Evolutionary conservation across 352 stramenopile genomes (phyloP).

Genomic region (Thraustochytrium striatum): DNA sequence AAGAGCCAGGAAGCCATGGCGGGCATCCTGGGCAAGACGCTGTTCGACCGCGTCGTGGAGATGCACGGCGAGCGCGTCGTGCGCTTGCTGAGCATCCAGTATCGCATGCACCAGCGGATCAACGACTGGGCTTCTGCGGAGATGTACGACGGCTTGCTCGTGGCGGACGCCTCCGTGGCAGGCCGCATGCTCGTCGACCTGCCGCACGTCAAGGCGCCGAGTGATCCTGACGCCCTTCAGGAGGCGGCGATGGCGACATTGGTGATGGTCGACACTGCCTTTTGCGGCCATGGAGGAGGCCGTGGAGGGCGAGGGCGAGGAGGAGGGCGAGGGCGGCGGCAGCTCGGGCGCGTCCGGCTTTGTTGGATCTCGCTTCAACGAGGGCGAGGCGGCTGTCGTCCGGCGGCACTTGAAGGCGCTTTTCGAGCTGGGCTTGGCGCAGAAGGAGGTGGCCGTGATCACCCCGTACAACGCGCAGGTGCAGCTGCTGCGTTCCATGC

Average conservation of each 20-base stretch:
- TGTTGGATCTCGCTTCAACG: constrained; percentile 74
- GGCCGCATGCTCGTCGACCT: constrained; percentile 73
- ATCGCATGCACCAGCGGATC: constrained; percentile 93
- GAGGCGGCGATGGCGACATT: no score
- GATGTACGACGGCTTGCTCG: constrained; percentile 85
- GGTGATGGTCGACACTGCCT: constrained; percentile 40
- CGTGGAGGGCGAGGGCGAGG: constrained; percentile 51
- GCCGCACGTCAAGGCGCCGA: constrained; percentile 59
- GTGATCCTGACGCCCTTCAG: neutral
- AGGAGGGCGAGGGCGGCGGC: constrained; percentile 45
- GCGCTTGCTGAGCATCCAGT: constrained; percentile 92
- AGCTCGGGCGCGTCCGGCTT: no score
- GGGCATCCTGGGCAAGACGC: constrained; percentile 76
- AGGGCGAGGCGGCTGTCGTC: constrained; percentile 69
- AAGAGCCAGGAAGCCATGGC: constrained; percentile 75
- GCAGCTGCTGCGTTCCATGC: constrained; percentile 75
- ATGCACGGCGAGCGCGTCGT: constrained; percentile 61
- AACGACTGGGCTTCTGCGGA: constrained; percentile 85
- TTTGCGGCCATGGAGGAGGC: constrained; percentile 53
- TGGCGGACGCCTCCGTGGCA: constrained; percentile 71
- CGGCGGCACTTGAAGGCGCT: constrained; percentile 77
- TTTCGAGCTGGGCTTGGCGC: constrained; percentile 70
- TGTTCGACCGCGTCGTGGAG: constrained; percentile 90
- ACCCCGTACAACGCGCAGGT: constrained; percentile 97
- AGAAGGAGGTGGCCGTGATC: constrained; percentile 90